Percentiles rank a stretch among this genome's conserved stretches.
Evolutionary conservation across 2,329 filamentous ascomycete species (phyloP).

Genomic region (Hysterium pulicare): DNA sequence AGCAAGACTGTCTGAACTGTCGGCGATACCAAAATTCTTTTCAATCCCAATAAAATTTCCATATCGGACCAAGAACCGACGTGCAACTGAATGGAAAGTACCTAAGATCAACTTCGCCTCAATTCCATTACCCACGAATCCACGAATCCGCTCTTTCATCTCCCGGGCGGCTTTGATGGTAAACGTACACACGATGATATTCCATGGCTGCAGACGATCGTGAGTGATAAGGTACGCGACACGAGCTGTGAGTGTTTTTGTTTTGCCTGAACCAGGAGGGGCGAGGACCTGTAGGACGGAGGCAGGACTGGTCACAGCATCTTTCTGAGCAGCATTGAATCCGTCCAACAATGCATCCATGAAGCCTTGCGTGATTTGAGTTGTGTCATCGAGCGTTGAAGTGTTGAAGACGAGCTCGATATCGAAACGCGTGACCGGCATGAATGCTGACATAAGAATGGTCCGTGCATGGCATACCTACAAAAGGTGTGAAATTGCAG

Average conservation of each 20-base stretch:
- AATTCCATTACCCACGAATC: slow-evolving; percentile 71
- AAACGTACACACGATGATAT: slow-evolving; percentile 94
- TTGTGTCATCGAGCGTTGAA: too few species aligned
- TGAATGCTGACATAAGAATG: too few species aligned
- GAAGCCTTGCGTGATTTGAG: too few species aligned
- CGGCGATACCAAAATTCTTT: slow-evolving; percentile 86
- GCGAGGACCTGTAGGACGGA: slow-evolving; percentile 60
- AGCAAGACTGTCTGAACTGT: slow-evolving; percentile 72
- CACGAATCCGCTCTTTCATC: slow-evolving; percentile 85
- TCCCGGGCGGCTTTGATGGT: slow-evolving; percentile 92
- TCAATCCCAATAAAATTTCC: slow-evolving; percentile 78
- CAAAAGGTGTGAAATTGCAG: too few species aligned
- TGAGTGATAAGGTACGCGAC: slow-evolving; percentile 83
- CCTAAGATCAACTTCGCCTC: slow-evolving; percentile 79
- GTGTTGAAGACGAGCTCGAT: too few species aligned
- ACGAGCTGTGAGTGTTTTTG: slow-evolving; percentile 88
- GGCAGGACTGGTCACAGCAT: slow-evolving; percentile 61
- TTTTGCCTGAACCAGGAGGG: slow-evolving; percentile 76
- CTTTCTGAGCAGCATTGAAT: slow-evolving; percentile 62
- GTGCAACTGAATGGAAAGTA: slow-evolving; percentile 91
- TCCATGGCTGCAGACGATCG: slow-evolving; percentile 70
- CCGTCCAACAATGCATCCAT: slow-evolving; percentile 58
- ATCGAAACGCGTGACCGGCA: too few species aligned
- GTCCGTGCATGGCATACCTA: too few species aligned
- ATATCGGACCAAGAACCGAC: slow-evolving; percentile 79